Base-by-base conservation (phyloP, 257 asterid genomes). In the Leonotis leonurus region DNA sequence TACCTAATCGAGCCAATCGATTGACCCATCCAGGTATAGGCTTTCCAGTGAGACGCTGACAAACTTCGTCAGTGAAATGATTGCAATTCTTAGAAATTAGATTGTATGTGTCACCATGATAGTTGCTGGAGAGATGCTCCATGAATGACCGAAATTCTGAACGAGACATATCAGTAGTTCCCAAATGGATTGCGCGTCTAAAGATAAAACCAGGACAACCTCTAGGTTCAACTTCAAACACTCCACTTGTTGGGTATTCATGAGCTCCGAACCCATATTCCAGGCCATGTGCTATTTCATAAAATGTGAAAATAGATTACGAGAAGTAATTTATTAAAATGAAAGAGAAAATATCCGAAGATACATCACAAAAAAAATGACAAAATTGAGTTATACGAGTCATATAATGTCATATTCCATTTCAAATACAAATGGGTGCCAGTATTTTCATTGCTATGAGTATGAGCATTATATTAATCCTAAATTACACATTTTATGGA, bases 241-340 rank as follows among this genome's bases (percentile, higher is more conserved):
- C 89, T 65, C 96, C 96, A 76, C 96, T 90, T 44, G 85, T 64
- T 62, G 95, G 72, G 72, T 80, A 90, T 63, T 90, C 96, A 48
- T 90, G 97, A 64, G 97, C 96, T 72, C 97, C 97, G 77, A 73
- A 90, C 17, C 94, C 96, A 71, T 81, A 90, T 50, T 90, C 97
- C 81, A 79, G 61, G 61, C 85, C 97, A 77, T 90, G 94, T 51
- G 80, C 97, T 90, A 70, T 66, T 65, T 52, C 62, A 70, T 10
- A 52, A 60, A 64, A 60, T 61, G 39, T 33, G 29, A 60, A 46
- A 59, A 65, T 22, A 18, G 52, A 24, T 40, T 25, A 56, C 10
- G 27, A 32, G 59, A 27, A 24, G 40, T 64, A 8, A 44, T 56
- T 3, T 5, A 18, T 27, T 18, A 21, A 10, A 48, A 43, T 49